Conservation (phyloP, 176 grass and related monocot species). For the maize (Zea mays) region DNA sequence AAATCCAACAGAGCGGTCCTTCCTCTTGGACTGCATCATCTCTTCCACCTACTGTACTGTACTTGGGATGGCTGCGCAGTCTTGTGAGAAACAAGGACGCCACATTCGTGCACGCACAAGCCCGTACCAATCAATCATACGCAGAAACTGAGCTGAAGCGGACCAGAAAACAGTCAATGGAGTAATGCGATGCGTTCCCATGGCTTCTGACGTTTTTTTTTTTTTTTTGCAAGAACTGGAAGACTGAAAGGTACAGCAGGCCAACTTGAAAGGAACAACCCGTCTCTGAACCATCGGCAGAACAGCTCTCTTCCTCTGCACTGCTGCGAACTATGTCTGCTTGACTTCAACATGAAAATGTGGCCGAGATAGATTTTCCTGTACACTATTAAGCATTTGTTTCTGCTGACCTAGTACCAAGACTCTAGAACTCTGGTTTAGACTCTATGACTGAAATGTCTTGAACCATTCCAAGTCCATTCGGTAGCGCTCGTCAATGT, state of each 20-base stretch:
- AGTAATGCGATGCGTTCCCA: background rate
- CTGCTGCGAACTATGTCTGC: background rate
- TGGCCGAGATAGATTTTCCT: constrained; percentile 2
- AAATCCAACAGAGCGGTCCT: constrained; percentile 9
- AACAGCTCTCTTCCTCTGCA: constrained; percentile 10
- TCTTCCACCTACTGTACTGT: background rate
- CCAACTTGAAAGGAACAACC: constrained; percentile 26
- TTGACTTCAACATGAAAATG: constrained; percentile 15
- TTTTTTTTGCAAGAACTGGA: background rate
- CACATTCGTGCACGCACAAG: background rate
- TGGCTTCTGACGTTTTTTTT: constrained; percentile 14
- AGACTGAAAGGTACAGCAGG: constrained; percentile 10
- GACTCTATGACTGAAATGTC: background rate
- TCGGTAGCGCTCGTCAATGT: too few relatives aligned
- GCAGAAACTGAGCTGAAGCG: constrained; percentile 20
- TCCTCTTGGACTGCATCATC: constrained; percentile 36
- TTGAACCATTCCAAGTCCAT: constrained; percentile 6
- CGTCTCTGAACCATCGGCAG: background rate
- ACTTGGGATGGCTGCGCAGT: constrained; percentile 17
- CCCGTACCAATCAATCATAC: background rate
- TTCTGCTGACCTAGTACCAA: constrained; percentile 21
- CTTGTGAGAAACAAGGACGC: constrained; percentile 14
- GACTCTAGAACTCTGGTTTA: background rate
- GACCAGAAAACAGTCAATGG: constrained; percentile 29
- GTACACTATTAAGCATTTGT: background rate